Evolutionary conservation across 108 stramenopile genomes (phyloP).

Genomic region (Pseudonitzschia multistriata): DNA sequence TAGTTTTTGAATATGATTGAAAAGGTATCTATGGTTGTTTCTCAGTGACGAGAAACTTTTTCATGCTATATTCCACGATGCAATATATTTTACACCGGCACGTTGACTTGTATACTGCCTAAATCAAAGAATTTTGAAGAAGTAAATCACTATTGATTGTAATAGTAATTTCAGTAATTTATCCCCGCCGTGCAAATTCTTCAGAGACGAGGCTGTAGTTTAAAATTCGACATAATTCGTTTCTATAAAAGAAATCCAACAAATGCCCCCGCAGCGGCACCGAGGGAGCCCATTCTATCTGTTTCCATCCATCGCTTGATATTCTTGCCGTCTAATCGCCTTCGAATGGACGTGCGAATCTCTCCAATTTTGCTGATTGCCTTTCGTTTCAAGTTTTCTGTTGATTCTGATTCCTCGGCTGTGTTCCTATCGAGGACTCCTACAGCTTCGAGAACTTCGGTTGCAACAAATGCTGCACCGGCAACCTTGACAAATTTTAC

Average conservation of each 20-base stretch:
- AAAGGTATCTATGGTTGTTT: too few relatives aligned
- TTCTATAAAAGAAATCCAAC: constrained; percentile 42
- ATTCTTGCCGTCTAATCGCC: constrained; percentile 31
- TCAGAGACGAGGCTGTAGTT: too few relatives aligned
- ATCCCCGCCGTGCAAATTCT: too few relatives aligned
- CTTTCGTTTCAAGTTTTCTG: constrained; percentile 29
- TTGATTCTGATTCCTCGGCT: not conserved
- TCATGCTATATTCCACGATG: too few relatives aligned
- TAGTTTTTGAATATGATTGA: too few relatives aligned
- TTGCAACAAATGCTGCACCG: constrained; percentile 55
- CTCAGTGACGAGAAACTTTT: too few relatives aligned
- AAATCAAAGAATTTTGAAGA: too few relatives aligned
- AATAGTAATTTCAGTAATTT: too few relatives aligned
- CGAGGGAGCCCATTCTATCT: constrained; percentile 46
- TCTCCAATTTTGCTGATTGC: constrained; percentile 27
- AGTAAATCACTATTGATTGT: too few relatives aligned
- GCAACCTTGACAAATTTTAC: constrained; percentile 47
- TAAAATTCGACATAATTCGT: too few relatives aligned
- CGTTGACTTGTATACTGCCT: too few relatives aligned
- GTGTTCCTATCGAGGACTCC: constrained; percentile 39
- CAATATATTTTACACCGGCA: too few relatives aligned
- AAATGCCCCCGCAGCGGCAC: constrained; percentile 49
- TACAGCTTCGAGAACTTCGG: constrained; percentile 49
- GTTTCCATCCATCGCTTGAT: constrained; percentile 30
- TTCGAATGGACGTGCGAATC: constrained; percentile 33